Percentiles rank a stretch among this genome's conserved stretches.
These are phyloP conservation scores for Phragmites australis DNA, from an alignment of 176 grass and related monocot species.

Conservation along the genomic window DNA sequence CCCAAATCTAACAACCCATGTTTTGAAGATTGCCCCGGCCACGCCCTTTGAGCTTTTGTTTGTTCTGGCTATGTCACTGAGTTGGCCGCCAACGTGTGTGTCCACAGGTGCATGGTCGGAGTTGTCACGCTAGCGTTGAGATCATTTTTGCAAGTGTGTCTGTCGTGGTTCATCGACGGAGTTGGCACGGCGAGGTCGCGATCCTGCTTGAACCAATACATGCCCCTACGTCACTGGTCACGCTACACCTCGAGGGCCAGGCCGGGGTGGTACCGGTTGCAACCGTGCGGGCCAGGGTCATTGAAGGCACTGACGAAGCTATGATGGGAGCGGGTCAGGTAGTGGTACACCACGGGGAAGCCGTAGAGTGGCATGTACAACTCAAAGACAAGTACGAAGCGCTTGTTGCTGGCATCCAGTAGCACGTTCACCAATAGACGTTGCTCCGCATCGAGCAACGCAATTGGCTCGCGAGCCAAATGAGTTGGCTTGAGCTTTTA, in stretches of 20 bases:
- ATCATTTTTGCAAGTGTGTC: no score
- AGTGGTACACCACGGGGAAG: constrained; percentile 46
- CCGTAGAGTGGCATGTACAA: constrained; percentile 54
- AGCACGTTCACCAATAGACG: constrained; percentile 73
- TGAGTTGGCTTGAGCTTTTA: no score
- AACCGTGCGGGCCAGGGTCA: constrained; percentile 52
- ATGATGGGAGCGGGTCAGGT: constrained; percentile 40
- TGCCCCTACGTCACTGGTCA: constrained; percentile 60
- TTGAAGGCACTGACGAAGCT: constrained; percentile 64
- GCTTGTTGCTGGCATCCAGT: constrained; percentile 57
- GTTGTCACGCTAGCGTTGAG: no score
- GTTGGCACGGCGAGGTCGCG: constrained; percentile 37
- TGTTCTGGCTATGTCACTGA: no score
- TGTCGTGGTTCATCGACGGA: no score
- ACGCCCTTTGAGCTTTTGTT: no score
- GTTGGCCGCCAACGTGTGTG: no score
- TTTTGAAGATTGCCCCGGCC: no score
- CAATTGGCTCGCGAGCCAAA: no score
- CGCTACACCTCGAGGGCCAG: constrained; percentile 41
- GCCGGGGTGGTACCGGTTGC: constrained; percentile 39
- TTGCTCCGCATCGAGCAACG: constrained; percentile 69
- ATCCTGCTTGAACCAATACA: constrained; percentile 70
- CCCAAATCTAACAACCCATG: no score
- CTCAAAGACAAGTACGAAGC: constrained; percentile 75
- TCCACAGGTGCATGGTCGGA: no score